Conservation (phyloP, 108 stramenopile genomes). For the Fragilariopsis cylindrus region DNA sequence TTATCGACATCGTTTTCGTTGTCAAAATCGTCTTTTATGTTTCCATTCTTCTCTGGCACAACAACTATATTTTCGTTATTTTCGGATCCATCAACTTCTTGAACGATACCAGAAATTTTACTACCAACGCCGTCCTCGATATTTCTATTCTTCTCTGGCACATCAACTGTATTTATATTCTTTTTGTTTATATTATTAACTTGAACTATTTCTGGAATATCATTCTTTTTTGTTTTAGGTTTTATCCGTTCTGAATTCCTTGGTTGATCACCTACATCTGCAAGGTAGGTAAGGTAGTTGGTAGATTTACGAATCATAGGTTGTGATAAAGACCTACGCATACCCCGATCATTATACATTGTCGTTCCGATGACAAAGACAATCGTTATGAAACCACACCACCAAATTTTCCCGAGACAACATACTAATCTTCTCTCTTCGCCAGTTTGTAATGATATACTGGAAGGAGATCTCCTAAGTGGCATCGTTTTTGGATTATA, state of each 20-base stretch:
- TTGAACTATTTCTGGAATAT: too few species aligned
- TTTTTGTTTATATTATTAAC: too few species aligned
- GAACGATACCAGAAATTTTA: too few species aligned
- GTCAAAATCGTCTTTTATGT: not conserved
- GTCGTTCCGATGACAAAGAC: not conserved
- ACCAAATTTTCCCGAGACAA: not conserved
- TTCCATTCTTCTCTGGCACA: too few species aligned
- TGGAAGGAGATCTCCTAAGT: not conserved
- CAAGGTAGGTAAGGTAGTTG: not conserved
- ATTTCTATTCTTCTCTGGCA: too few species aligned
- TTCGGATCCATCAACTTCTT: too few species aligned
- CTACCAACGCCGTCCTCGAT: too few species aligned
- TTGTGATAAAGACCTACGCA: slow-evolving; percentile 5
- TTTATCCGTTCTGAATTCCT: too few species aligned
- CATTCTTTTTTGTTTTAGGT: too few species aligned
- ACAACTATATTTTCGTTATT: too few species aligned
- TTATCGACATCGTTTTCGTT: not conserved
- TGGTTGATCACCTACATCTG: not conserved
- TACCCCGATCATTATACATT: not conserved
- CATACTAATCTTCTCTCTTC: not conserved
- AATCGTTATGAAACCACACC: not conserved
- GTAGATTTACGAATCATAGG: slow-evolving; percentile 13
- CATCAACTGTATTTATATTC: too few species aligned
- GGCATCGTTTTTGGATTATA: slow-evolving; percentile 18
- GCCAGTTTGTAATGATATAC: not conserved